These are phyloP conservation scores for Monascus ruber DNA, from an alignment of 2,329 filamentous ascomycete genomes.

Conservation along the genomic window DNA sequence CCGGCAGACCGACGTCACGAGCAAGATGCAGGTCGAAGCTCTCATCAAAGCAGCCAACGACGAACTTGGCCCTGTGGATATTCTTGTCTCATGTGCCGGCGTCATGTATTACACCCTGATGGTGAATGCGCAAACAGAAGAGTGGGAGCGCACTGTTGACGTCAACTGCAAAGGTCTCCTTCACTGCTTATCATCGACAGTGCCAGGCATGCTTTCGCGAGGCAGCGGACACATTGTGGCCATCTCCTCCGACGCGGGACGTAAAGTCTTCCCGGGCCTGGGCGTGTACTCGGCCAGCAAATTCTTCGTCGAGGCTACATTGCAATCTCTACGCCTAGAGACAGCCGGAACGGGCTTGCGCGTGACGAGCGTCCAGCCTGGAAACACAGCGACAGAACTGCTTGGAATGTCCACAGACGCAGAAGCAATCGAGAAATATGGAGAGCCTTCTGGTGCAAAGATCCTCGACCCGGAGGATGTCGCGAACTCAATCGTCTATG, in stretches of 20 bases:
- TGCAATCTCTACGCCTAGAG: constrained; percentile 65
- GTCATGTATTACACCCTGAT: constrained; percentile 90
- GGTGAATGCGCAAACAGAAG: constrained; percentile 59
- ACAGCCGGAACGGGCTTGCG: constrained; percentile 62
- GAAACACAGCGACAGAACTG: constrained; percentile 63
- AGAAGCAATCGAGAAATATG: constrained; percentile 69
- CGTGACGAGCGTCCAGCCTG: constrained; percentile 65
- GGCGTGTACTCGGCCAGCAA: constrained; percentile 76
- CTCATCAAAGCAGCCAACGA: constrained; percentile 50
- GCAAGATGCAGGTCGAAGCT: constrained; percentile 52
- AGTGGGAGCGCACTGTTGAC: constrained; percentile 74
- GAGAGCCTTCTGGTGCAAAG: constrained; percentile 62
- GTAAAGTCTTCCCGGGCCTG: constrained; percentile 70
- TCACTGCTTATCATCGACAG: constrained; percentile 56
- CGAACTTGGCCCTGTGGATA: constrained; percentile 61
- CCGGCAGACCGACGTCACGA: constrained; percentile 62
- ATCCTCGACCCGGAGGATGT: constrained; percentile 65
- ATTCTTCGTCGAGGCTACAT: constrained; percentile 72
- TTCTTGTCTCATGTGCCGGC: constrained; percentile 68
- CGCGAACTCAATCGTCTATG: constrained; percentile 61
- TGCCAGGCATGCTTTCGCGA: constrained; percentile 61
- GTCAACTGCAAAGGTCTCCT: constrained; percentile 79
- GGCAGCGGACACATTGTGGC: constrained; percentile 63
- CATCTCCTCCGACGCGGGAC: constrained; percentile 70
- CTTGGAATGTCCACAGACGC: constrained; percentile 62